Base-by-base conservation (phyloP, 2,329 filamentous ascomycete species). In the Triangularia verruculosa region DNA sequence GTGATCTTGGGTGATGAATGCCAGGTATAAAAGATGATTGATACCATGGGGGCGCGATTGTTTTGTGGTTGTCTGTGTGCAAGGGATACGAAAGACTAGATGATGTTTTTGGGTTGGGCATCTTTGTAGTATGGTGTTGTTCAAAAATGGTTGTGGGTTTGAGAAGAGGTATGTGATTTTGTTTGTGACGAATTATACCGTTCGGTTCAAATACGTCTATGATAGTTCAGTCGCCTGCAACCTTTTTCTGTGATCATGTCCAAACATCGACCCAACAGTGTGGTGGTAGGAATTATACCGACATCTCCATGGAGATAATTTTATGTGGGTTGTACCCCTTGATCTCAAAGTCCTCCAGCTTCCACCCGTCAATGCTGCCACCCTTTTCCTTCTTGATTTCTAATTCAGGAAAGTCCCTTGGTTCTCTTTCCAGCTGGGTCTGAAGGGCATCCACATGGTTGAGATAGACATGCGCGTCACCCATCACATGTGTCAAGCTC, bases 251-350 rank as follows among this genome's bases (percentile, higher is more conserved):
- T 43, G 13, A n/a, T 22, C n/a, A 20, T 11, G 15, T 15, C 15
- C 51, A 51, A 51, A 12, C 43, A 51, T 17, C 43, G 7, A 32
- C 13, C 30, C 12, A 17, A 17, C n/a, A 51, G 8, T 51, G 15
- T 51, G 4, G 43, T 51, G 17, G n/a, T n/a, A n/a, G n/a, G 12
- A 13, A 27, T 67, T 53, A 72, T 12, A 98, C 94, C 73, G 92
- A 96, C 95, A 99, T 99, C 81, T 98, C 97, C 95, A 99, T 99
- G 53, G 91, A 85, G 78, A 99, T 96, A 4, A 85, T 85, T 80
- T 93, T 94, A 76, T 97, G 92, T 62, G 95, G 94, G 57, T 93
- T 86, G 76, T 99, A 99, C 0, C 90, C 93, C 72, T 91, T 83
- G 5, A 99, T 85, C 64, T 90, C 87, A 75, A 99, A 94, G 66